These are phyloP conservation scores for Phoma sp. DNA, from an alignment of 2,329 filamentous ascomycete genomes.

Conservation along the genomic window DNA sequence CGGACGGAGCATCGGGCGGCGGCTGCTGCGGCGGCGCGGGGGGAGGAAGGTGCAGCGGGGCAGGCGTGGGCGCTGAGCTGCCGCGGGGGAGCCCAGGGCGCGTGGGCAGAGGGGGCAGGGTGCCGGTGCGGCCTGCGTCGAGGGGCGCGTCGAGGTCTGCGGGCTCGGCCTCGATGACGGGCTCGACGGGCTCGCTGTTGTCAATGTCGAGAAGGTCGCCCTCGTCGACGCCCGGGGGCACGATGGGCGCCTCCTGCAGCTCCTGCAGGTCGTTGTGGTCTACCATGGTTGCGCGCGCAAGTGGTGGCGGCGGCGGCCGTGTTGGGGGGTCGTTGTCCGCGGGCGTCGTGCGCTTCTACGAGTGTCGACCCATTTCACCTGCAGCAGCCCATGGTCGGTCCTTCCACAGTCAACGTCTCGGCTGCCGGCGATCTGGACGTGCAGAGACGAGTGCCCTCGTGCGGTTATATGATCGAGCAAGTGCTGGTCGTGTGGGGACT, in stretches of 20 bases:
- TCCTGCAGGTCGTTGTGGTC: slow-evolving; percentile 33
- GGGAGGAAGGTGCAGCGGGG: slow-evolving; percentile 55
- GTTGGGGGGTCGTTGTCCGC: slow-evolving; percentile 20
- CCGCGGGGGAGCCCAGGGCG: slow-evolving; percentile 53
- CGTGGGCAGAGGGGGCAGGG: slow-evolving; percentile 9
- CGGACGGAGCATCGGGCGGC: slow-evolving; percentile 39
- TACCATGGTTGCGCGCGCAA: slow-evolving; percentile 32
- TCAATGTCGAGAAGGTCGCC: slow-evolving; percentile 46
- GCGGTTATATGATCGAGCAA: slow-evolving; percentile 9
- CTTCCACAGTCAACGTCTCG: slow-evolving; percentile 29
- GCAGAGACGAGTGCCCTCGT: background rate
- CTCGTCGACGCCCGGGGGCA: slow-evolving; percentile 47
- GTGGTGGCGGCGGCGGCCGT: slow-evolving; percentile 20
- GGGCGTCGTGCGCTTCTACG: slow-evolving; percentile 17
- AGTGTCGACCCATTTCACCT: slow-evolving; percentile 29
- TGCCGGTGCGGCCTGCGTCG: background rate
- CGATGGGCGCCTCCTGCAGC: slow-evolving; percentile 36
- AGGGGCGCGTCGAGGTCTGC: slow-evolving; percentile 31
- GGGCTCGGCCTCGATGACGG: slow-evolving; percentile 42
- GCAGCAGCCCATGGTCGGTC: slow-evolving; percentile 25
- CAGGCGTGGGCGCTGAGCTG: slow-evolving; percentile 48
- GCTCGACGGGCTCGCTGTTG: slow-evolving; percentile 38
- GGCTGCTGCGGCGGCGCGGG: slow-evolving; percentile 46
- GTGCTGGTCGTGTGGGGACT: slow-evolving; percentile 22
- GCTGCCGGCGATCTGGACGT: slow-evolving; percentile 5